phyloP scores from a whole-genome alignment of 2,329 filamentous ascomycete species.

The Coniella lustricola region DNA sequence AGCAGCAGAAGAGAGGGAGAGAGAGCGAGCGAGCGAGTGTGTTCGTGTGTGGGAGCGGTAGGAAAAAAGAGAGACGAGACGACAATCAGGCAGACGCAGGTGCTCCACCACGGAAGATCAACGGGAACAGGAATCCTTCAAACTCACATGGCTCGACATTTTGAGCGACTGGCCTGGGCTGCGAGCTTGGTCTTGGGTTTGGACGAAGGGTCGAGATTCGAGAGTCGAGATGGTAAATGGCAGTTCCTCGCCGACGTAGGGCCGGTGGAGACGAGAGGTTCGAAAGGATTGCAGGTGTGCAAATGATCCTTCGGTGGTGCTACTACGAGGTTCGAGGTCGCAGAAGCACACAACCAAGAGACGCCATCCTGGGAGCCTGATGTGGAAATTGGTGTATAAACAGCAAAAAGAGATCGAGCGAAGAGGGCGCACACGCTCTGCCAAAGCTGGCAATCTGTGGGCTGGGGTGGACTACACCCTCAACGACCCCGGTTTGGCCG shows the following conservation, averaged over 20 bases:
- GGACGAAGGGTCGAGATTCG: no score
- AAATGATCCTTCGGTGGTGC: background rate
- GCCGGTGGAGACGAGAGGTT: background rate
- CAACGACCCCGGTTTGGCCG: no score
- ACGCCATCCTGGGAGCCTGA: background rate
- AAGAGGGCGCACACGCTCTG: no score
- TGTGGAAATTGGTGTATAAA: no score
- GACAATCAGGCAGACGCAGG: background rate
- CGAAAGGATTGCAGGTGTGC: background rate
- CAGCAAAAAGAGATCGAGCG: no score
- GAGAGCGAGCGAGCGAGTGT: background rate
- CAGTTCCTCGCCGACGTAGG: background rate
- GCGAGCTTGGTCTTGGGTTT: no score
- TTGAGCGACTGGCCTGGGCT: background rate
- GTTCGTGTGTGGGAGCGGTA: background rate
- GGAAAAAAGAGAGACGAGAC: background rate
- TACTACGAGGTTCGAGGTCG: no score
- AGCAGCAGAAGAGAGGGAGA: background rate
- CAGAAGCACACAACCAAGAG: no score
- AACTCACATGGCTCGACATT: background rate
- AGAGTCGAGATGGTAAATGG: background rate
- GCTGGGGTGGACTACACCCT: background rate
- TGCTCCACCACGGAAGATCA: background rate
- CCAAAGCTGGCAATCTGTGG: no score
- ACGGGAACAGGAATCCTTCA: background rate